phyloP scores from a whole-genome alignment of 2,329 filamentous ascomycete species.

The Claviceps maximensis region DNA sequence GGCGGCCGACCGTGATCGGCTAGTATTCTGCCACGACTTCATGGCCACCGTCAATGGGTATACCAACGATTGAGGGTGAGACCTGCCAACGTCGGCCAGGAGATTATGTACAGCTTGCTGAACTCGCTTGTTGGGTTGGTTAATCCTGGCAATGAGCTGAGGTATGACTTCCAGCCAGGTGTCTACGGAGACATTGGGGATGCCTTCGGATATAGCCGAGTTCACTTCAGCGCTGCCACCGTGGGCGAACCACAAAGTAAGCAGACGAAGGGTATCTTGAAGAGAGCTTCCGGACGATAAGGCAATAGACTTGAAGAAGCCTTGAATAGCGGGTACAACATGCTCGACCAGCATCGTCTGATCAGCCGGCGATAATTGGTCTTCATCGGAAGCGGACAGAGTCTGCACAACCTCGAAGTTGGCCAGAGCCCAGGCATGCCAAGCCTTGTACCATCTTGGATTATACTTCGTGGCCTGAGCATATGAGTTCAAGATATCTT shows the following conservation, averaged over 20 bases:
- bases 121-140: slow-evolving; percentile 81
- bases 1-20: slow-evolving; percentile 74
- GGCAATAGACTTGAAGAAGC: slow-evolving; percentile 96
- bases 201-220: slow-evolving; percentile 75
- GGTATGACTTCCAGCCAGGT: slow-evolving; percentile 98
- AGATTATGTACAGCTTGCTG: slow-evolving; percentile 85
- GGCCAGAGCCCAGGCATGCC: slow-evolving; percentile 95
- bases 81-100: slow-evolving; percentile 80
- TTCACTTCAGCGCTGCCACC: slow-evolving; percentile 84
- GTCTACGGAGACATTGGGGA: slow-evolving; percentile 83
- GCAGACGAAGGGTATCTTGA: slow-evolving; percentile 82
- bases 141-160: slow-evolving; percentile 93
- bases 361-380: slow-evolving; percentile 31
- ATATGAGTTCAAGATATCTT: slow-evolving; percentile 85
- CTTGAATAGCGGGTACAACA: slow-evolving; percentile 85
- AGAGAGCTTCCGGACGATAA: slow-evolving; percentile 84
- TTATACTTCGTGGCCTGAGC: slow-evolving; percentile 88
- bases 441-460: slow-evolving; percentile 94
- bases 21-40: slow-evolving; percentile 75
- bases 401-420: slow-evolving; percentile 97
- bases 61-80: slow-evolving; percentile 89
- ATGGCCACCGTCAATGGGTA: slow-evolving; percentile 96
- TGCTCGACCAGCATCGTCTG: slow-evolving; percentile 65
- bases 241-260: slow-evolving; percentile 94
- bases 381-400: slow-evolving; percentile 52